Base-by-base conservation (phyloP, 164 flowering plant genomes). In the Vitis riparia region DNA sequence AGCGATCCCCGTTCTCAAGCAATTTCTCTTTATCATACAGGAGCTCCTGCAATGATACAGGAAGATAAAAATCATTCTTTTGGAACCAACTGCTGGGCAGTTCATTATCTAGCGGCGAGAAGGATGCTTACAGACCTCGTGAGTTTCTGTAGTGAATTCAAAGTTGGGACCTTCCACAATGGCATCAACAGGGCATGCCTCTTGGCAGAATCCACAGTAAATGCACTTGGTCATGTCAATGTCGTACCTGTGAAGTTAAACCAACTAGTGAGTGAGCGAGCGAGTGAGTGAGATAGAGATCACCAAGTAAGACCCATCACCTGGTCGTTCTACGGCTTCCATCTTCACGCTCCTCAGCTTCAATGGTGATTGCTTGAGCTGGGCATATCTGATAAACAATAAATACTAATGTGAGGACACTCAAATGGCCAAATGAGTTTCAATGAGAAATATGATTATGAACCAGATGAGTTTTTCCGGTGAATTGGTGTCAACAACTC, bases 111-210 rank as follows among this genome's bases (percentile, higher is more conserved):
- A 1, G 14, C 2, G 14, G 51, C 14, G 51, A 59, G 57, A 44
- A 57, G 50, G 59, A 57, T 44, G 8, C 29, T 3, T 55, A 75
- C 72, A 63, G 57, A 95, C 99, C 97, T 96, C 99, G 57, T 93
- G 99, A 79, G 99, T 96, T 73, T 93, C 99, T 0, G 99, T 96
- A 9, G 98, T 89, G 82, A 90, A 93, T 73, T 96, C 98, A 65
- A 96, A 96, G 79, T 96, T 96, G n/a, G 99, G 99, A 48, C 99
- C 99, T 82, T 96, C 99, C 27, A 96, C 99, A 78, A 96, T 93
- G 67, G 98, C 99, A 81, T 96, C 99, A 68, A 93, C 99, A 30
- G 99, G 99, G 81, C 99, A 96, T 50, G 99, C 99, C 79, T 96
- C 99, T 89, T 96, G 99, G 85, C 99, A 96, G 76, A 96, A 93